Percentiles rank a stretch among this genome's conserved stretches.
These are phyloP conservation scores for Brassica rapa DNA, from an alignment of 345 rosid genomes.

Conservation along the genomic window DNA sequence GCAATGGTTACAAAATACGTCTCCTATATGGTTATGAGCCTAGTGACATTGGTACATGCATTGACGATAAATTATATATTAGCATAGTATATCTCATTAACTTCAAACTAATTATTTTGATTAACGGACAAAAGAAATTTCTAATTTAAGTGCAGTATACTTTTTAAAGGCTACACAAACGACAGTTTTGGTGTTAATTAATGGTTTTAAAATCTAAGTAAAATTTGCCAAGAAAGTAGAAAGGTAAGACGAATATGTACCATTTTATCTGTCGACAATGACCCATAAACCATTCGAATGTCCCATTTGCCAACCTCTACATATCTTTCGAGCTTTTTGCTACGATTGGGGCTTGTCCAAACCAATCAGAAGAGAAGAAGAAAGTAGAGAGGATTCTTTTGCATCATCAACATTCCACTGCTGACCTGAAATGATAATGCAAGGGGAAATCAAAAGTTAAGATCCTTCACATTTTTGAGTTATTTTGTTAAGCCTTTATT, in stretches of 20 bases:
- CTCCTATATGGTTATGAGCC: neutral
- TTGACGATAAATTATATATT: neutral
- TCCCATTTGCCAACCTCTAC: constrained; percentile 21
- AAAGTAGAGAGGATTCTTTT: constrained; percentile 18
- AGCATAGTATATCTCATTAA: neutral
- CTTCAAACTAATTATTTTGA: neutral
- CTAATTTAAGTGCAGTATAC: constrained; percentile 6
- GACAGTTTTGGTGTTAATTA: constrained; percentile 4
- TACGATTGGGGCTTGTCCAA: constrained; percentile 26
- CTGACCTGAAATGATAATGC: constrained; percentile 13
- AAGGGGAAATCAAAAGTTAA: constrained; percentile 9
- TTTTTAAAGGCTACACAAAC: constrained; percentile 12
- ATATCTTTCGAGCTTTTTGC: constrained; percentile 26
- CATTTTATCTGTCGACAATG: constrained; percentile 8
- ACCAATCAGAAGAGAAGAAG: constrained; percentile 24
- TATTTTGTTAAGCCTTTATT: constrained; percentile 2
- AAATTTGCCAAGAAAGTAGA: constrained; percentile 12
- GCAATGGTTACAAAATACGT: neutral
- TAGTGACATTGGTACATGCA: neutral
- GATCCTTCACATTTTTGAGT: constrained; percentile 6
- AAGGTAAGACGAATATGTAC: constrained; percentile 30
- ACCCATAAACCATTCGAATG: constrained; percentile 21
- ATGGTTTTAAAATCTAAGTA: constrained; percentile 9
- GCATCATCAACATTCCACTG: constrained; percentile 38
- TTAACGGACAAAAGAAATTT: constrained; percentile 11